Percentiles rank a stretch among this genome's conserved stretches.
Conservation (phyloP, 106 monocot species). For the Vanilla planifolia region DNA sequence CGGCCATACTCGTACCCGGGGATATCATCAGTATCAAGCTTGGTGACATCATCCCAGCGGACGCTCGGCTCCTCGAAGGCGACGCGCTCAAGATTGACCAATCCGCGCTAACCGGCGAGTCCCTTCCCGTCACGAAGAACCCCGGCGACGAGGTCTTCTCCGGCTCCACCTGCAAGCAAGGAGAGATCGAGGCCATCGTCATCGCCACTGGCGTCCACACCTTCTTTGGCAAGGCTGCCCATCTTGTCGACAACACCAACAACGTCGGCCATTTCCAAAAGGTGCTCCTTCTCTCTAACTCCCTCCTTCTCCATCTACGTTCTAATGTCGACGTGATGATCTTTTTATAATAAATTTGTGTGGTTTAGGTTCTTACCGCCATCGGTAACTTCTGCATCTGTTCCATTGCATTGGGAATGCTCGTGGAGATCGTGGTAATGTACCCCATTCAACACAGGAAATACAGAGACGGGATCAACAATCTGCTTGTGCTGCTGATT, state of each 20-base stretch:
- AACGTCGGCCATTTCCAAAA: background rate
- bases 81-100: no score
- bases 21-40: background rate
- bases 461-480: constrained; percentile 3
- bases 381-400: constrained; percentile 4
- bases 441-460: constrained; percentile 2
- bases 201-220: background rate
- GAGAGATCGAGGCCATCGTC: constrained; percentile 2
- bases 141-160: constrained; percentile 1
- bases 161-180: constrained; percentile 3
- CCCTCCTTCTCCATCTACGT: no score
- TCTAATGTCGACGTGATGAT: no score
- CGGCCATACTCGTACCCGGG: background rate
- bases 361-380: no score
- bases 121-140: background rate
- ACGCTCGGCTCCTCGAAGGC: background rate
- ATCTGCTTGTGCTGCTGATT: constrained; percentile 3
- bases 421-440: constrained; percentile 2
- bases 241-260: background rate
- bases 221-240: background rate
- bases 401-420: constrained; percentile 4
- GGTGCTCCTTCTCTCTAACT: background rate
- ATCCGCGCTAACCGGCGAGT: constrained; percentile 2
- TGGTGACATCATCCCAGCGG: background rate
- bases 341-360: no score